Conservation (phyloP, 768 basidiomycete species). For the Agrocybe chaxingu region DNA sequence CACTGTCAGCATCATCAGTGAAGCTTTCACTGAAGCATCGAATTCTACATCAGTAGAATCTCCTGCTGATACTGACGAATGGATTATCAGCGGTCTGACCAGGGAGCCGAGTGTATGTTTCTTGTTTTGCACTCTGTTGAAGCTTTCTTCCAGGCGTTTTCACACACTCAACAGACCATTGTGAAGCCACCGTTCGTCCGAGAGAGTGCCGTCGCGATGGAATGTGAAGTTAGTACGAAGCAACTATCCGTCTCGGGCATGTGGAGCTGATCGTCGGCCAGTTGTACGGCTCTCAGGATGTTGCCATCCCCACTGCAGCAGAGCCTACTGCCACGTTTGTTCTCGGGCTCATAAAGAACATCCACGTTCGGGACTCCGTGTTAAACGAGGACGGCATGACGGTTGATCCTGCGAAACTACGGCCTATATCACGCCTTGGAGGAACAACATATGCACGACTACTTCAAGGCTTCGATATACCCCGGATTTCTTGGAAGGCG, state of each 20-base stretch:
- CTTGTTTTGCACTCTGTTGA: conserved; percentile 1
- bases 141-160: conserved; percentile 5
- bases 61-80: conserved; percentile 51
- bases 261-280: conserved; percentile 18
- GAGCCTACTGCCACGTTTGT: conserved; percentile 42
- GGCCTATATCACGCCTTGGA: conserved; percentile 51
- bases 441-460: conserved; percentile 47
- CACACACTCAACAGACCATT: conserved; percentile 28
- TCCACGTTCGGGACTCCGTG: conserved; percentile 50
- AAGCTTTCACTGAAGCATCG: conserved; percentile 56
- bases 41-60: conserved; percentile 56
- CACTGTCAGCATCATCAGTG: conserved; percentile 69
- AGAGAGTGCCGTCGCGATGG: conserved; percentile 58
- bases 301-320: conserved; percentile 33
- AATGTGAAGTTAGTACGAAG: conserved; percentile 49
- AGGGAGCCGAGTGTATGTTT: conserved; percentile 47
- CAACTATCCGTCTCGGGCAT: conserved; percentile 10
- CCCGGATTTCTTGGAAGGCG: conserved; percentile 35
- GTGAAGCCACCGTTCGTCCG: conserved; percentile 52
- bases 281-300: conserved; percentile 51
- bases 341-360: conserved; percentile 50
- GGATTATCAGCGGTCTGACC: conserved; percentile 59
- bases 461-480: conserved; percentile 48
- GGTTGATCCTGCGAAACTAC: conserved; percentile 47
- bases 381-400: conserved; percentile 35